Conservation (phyloP, 2,329 filamentous ascomycete genomes). For the Fusarium sarcochroum region DNA sequence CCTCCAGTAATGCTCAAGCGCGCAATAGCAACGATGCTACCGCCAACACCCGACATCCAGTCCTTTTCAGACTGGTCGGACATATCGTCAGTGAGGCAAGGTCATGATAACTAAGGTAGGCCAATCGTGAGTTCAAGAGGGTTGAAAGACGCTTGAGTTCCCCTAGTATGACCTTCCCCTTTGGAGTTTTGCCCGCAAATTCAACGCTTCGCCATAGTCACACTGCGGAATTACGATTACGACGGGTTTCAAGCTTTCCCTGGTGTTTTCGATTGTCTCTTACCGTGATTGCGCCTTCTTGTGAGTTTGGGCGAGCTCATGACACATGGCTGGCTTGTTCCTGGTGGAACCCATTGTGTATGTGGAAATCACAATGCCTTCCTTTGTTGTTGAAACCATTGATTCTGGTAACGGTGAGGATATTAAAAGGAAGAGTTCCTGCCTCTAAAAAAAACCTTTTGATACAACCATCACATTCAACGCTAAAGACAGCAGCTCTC, state of each 20-base stretch:
- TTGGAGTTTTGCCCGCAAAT: slow-evolving; percentile 4
- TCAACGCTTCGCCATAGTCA: slow-evolving; percentile 5
- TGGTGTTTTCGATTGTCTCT: not conserved
- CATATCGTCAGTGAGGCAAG: not conserved
- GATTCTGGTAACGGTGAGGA: not conserved
- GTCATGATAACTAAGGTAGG: not conserved
- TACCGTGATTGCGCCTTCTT: not conserved
- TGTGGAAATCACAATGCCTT: slow-evolving; percentile 11
- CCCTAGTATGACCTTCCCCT: not conserved
- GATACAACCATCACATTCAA: not conserved
- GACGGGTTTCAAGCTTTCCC: slow-evolving; percentile 18
- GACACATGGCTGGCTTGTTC: not conserved
- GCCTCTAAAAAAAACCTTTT: too few relatives aligned
- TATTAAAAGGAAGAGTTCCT: not conserved
- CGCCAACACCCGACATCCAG: not conserved
- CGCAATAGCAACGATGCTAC: not conserved
- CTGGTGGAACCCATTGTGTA: not conserved
- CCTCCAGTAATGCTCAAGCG: not conserved
- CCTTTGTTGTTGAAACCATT: not conserved
- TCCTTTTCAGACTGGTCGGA: not conserved
- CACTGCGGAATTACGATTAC: not conserved
- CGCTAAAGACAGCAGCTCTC: not conserved
- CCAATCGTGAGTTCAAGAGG: not conserved
- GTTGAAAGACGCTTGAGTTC: slow-evolving; percentile 15
- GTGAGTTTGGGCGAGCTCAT: not conserved